Conservation (phyloP, 108 stramenopile species). For the Fistulifera pelliculosa region DNA sequence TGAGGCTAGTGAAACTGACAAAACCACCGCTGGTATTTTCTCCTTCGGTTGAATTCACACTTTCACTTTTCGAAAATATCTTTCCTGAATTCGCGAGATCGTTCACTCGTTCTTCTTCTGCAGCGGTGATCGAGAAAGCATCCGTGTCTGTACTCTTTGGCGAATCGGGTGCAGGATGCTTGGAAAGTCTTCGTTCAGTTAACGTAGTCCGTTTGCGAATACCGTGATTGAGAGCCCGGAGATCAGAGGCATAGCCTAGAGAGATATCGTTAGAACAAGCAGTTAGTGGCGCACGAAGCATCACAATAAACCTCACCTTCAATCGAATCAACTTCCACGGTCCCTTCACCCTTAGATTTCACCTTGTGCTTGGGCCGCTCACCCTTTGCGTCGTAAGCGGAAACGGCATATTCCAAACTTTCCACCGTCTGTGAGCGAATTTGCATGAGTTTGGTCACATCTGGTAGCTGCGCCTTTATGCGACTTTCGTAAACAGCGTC, state of each 20-base stretch:
- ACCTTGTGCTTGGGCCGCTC: slow-evolving; percentile 2
- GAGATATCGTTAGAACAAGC: too few species aligned
- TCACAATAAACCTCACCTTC: not conserved
- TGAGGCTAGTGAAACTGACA: slow-evolving; percentile 21
- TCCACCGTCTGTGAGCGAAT: slow-evolving; percentile 10
- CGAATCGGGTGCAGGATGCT: too few species aligned
- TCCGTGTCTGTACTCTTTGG: too few species aligned
- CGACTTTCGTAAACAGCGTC: slow-evolving; percentile 20
- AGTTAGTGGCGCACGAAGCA: too few species aligned
- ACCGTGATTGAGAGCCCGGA: too few species aligned
- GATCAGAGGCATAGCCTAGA: too few species aligned
- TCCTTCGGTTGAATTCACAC: not conserved
- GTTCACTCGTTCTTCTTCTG: too few species aligned
- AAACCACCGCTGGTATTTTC: slow-evolving; percentile 10
- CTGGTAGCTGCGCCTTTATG: slow-evolving; percentile 15
- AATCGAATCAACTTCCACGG: slow-evolving; percentile 6
- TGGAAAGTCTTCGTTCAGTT: too few species aligned
- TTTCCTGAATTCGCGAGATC: too few species aligned
- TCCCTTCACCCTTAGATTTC: not conserved
- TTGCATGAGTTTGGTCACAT: slow-evolving; percentile 13
- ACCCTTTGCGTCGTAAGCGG: slow-evolving; percentile 14
- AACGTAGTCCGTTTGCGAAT: too few species aligned
- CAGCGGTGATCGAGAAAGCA: too few species aligned
- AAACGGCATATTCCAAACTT: slow-evolving; percentile 36
- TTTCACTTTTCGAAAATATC: too few species aligned